Evolutionary conservation across 805 yeast species (phyloP).

Genomic region (Myxozyma geophila): DNA sequence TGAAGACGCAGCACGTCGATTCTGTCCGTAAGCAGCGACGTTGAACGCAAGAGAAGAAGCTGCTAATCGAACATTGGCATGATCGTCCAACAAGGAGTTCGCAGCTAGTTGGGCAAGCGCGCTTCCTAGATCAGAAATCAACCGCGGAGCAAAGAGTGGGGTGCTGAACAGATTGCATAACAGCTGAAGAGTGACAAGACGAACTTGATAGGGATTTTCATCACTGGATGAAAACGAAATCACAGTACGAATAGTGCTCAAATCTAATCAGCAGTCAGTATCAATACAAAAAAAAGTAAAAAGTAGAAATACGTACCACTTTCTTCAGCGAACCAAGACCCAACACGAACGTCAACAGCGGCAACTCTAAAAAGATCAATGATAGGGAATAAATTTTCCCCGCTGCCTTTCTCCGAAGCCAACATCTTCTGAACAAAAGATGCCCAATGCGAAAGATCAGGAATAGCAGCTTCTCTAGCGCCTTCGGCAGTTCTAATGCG

Average conservation of each 20-base stretch:
- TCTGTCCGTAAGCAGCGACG: conserved; percentile 27
- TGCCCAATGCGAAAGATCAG: conserved; percentile 31
- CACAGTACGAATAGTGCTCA: conserved; percentile 19
- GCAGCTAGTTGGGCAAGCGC: conserved; percentile 23
- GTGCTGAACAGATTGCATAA: conserved; percentile 35
- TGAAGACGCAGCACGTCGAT: conserved; percentile 10
- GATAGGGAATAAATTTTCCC: conserved; percentile 34
- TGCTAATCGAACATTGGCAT: conserved; percentile 36
- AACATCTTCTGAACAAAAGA: conserved; percentile 13
- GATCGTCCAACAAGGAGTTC: conserved; percentile 27
- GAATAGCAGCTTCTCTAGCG: conserved; percentile 28
- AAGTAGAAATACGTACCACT: conserved; percentile 2
- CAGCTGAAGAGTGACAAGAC: conserved; percentile 38
- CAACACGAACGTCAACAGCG: conserved; percentile 35
- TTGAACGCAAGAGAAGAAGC: conserved; percentile 38
- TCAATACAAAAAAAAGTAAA: not conserved
- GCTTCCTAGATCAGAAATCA: conserved; percentile 19
- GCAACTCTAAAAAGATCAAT: conserved; percentile 39
- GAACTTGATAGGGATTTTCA: conserved; percentile 28
- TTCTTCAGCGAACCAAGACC: conserved; percentile 40
- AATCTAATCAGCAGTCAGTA: conserved; percentile 3
- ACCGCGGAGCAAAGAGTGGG: conserved; percentile 25
- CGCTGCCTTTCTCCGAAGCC: not conserved
- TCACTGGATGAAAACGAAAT: conserved; percentile 21
- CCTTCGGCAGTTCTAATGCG: conserved; percentile 25